A percentile compares a stretch with the other conserved stretches of the same genome.
Conservation (phyloP, 2,329 filamentous ascomycete species). For the Alternaria ethzedia region DNA sequence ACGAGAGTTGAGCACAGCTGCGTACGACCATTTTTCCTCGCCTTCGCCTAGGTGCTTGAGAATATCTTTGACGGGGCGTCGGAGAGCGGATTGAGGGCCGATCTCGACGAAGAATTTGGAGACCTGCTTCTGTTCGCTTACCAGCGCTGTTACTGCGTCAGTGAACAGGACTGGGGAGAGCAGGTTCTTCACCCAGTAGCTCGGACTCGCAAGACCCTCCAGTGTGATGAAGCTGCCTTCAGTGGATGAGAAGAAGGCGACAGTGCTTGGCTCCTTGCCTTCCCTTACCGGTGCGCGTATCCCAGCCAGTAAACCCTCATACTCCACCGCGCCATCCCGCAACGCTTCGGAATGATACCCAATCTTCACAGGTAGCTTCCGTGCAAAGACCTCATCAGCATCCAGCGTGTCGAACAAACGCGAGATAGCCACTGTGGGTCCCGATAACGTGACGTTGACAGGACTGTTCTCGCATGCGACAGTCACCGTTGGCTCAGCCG, state of each 20-base stretch:
- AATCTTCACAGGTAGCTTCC: conserved; percentile 50
- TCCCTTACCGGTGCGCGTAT: neutral
- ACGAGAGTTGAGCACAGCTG: conserved; percentile 1
- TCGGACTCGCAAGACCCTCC: neutral
- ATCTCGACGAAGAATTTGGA: conserved; percentile 13
- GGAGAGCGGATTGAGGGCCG: conserved; percentile 14
- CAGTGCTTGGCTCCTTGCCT: neutral
- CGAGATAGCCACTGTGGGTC: conserved; percentile 42
- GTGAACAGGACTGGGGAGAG: conserved; percentile 8
- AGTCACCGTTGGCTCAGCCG: conserved; percentile 5
- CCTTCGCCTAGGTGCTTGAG: conserved; percentile 2
- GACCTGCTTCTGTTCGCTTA: conserved; percentile 1
- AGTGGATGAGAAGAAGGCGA: conserved; percentile 4
- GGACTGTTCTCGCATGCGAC: conserved; percentile 44
- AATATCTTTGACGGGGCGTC: conserved; percentile 10
- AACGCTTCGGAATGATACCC: conserved; percentile 51
- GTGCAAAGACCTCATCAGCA: conserved; percentile 45
- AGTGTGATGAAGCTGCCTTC: conserved; percentile 1
- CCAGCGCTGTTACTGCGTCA: conserved; percentile 1
- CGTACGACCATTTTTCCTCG: conserved; percentile 9
- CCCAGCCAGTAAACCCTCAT: neutral
- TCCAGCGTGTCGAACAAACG: conserved; percentile 32
- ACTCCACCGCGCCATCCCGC: neutral
- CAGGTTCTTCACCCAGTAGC: conserved; percentile 13
- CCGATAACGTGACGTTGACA: conserved; percentile 52